Conservation (phyloP, 768 basidiomycete genomes). For the Trametes cinnabarina region DNA sequence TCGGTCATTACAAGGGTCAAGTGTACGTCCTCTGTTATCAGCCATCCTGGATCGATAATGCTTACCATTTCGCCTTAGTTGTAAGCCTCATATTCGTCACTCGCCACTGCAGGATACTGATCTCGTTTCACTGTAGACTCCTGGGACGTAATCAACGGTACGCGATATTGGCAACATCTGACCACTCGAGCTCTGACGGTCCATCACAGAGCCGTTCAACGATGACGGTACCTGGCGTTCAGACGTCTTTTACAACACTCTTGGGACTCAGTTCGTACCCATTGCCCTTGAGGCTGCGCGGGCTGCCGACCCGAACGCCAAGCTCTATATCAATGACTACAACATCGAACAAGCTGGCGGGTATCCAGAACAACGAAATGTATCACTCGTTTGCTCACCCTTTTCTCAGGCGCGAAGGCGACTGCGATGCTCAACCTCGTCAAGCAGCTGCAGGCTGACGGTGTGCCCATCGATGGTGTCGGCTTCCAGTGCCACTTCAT, state of each 20-base stretch:
- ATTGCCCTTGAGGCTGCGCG: conserved; percentile 54
- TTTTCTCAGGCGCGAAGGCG: conserved; percentile 45
- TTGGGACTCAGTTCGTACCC: conserved; percentile 46
- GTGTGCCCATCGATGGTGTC: conserved; percentile 58
- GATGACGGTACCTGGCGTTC: conserved; percentile 57
- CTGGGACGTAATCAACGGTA: conserved; percentile 55
- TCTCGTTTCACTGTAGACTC: conserved; percentile 30
- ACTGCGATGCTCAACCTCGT: conserved; percentile 56
- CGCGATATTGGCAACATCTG: neutral
- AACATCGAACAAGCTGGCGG: conserved; percentile 31
- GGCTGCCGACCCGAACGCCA: conserved; percentile 53
- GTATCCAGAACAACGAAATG: neutral
- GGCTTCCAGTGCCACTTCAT: conserved; percentile 62
- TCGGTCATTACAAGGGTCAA: conserved; percentile 53
- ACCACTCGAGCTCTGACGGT: neutral
- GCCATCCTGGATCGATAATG: too few species aligned
- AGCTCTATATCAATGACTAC: conserved; percentile 52
- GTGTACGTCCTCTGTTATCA: conserved; percentile 35
- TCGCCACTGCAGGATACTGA: neutral
- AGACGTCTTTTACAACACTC: conserved; percentile 51
- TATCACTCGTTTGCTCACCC: neutral
- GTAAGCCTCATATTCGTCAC: conserved; percentile 8
- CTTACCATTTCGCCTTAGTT: conserved; percentile 8
- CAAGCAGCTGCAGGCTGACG: conserved; percentile 42
- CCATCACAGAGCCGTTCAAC: conserved; percentile 45